Evolutionary conservation across 768 basidiomycete genomes (phyloP).

Genomic region (Chalciporus sphaerocephalus): DNA sequence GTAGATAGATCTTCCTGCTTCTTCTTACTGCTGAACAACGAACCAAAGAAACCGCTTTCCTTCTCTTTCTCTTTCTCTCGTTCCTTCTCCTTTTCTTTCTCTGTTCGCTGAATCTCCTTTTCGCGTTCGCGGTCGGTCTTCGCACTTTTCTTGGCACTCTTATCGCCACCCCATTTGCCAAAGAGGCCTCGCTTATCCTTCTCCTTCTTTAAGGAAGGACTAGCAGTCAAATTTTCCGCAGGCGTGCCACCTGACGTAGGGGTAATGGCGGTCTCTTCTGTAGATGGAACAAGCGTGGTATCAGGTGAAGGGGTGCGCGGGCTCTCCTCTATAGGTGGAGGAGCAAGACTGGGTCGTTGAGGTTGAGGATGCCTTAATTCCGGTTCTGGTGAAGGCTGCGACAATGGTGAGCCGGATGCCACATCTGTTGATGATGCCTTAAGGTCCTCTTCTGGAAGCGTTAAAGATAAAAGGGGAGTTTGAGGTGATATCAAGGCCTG

Average conservation of each 20-base stretch:
- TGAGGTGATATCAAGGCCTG: slow-evolving; percentile 17
- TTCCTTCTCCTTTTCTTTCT: slow-evolving; percentile 36
- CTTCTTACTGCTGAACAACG: slow-evolving; percentile 82
- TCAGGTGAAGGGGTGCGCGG: slow-evolving; percentile 63
- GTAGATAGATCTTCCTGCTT: slow-evolving; percentile 72
- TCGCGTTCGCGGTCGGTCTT: slow-evolving; percentile 41
- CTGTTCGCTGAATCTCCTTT: slow-evolving; percentile 45
- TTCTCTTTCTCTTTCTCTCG: slow-evolving; percentile 40
- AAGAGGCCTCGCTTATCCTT: slow-evolving; percentile 74
- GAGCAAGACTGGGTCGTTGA: slow-evolving; percentile 41
- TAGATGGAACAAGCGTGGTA: slow-evolving; percentile 23
- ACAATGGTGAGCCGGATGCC: slow-evolving; percentile 26
- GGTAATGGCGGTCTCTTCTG: slow-evolving; percentile 25
- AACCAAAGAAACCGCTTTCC: slow-evolving; percentile 86
- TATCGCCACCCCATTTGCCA: slow-evolving; percentile 61
- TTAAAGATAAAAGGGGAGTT: slow-evolving; percentile 23
- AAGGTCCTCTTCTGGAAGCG: slow-evolving; percentile 18
- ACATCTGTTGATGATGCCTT: slow-evolving; percentile 6
- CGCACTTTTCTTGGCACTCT: slow-evolving; percentile 54
- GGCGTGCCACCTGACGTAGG: slow-evolving; percentile 24
- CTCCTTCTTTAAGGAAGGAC: slow-evolving; percentile 48
- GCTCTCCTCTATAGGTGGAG: slow-evolving; percentile 30
- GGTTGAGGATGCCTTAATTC: slow-evolving; percentile 67
- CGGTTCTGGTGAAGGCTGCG: slow-evolving; percentile 33
- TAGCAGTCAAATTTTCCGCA: slow-evolving; percentile 18